Percentiles rank a stretch among this genome's conserved stretches.
Conservation (phyloP, 2,329 filamentous ascomycete genomes). For the Magnaporthiopsis incrustans region DNA sequence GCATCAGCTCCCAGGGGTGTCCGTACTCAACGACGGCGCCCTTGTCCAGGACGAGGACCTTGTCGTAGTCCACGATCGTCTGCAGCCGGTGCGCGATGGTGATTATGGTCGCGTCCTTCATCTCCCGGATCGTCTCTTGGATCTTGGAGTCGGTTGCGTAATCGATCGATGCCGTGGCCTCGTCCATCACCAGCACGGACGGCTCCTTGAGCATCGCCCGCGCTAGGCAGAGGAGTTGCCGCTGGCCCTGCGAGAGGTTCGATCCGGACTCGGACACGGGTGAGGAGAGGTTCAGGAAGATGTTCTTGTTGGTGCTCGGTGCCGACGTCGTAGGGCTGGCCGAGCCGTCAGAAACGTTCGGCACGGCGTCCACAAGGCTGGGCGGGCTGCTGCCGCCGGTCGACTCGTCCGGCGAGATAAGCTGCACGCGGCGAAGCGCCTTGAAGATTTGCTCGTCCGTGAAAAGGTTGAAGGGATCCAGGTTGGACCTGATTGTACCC, state of each 20-base stretch:
- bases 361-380: slow-evolving; percentile 16
- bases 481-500: slow-evolving; percentile 82
- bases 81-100: slow-evolving; percentile 94
- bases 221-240: slow-evolving; percentile 88
- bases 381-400: slow-evolving; percentile 17
- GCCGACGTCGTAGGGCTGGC: slow-evolving; percentile 22
- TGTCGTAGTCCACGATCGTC: slow-evolving; percentile 97
- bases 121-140: slow-evolving; percentile 89
- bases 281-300: slow-evolving; percentile 82
- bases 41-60: slow-evolving; percentile 88
- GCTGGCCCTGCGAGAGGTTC: slow-evolving; percentile 92
- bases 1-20: slow-evolving; percentile 78
- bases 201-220: slow-evolving; percentile 86
- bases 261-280: slow-evolving; percentile 82
- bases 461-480: slow-evolving; percentile 86
- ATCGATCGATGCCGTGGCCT: slow-evolving; percentile 95
- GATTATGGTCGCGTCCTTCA: slow-evolving; percentile 78
- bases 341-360: slow-evolving; percentile 2
- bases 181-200: slow-evolving; percentile 96
- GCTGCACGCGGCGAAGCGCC: slow-evolving; percentile 77
- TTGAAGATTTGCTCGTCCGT: slow-evolving; percentile 86
- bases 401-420: slow-evolving; percentile 59
- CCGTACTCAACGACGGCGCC: slow-evolving; percentile 82
- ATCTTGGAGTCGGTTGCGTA: slow-evolving; percentile 95
- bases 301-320: slow-evolving; percentile 74